A percentile compares a stretch with the other conserved stretches of the same genome.
Evolutionary conservation across 176 grass and related monocot genomes (phyloP).

Genomic region (Metroxylon sagu): DNA sequence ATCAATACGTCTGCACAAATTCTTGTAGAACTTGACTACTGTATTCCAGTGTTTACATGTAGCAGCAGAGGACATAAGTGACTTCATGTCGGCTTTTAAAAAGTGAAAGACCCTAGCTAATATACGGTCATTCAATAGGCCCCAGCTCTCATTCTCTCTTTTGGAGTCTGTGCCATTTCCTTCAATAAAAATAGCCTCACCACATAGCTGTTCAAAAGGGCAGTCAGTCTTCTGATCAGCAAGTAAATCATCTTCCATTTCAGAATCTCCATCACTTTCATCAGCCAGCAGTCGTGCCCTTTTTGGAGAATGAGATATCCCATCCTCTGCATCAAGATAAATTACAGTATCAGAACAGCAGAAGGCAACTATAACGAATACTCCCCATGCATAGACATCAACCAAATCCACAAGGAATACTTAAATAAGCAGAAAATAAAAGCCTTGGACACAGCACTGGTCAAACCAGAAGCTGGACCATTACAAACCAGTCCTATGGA

Average conservation of each 20-base stretch:
- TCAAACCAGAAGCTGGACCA: no score
- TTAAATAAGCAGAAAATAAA: no score
- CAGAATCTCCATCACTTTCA: constrained; percentile 53
- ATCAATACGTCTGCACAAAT: constrained; percentile 53
- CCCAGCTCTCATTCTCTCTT: constrained; percentile 49
- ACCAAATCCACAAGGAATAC: no score
- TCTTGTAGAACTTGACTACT: constrained; percentile 61
- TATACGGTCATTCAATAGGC: constrained; percentile 39
- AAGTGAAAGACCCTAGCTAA: constrained; percentile 91
- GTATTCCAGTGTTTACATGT: constrained; percentile 69
- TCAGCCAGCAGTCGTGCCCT: constrained; percentile 50
- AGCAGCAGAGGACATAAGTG: constrained; percentile 70
- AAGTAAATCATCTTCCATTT: constrained; percentile 58
- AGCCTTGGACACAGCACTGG: no score
- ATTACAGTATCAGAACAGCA: constrained; percentile 10
- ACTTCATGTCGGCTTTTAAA: constrained; percentile 71
- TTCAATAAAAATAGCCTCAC: constrained; percentile 30
- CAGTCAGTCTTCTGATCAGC: constrained; percentile 50
- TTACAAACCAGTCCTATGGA: no score
- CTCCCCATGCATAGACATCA: no score
- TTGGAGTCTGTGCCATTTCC: constrained; percentile 17
- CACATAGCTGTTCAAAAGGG: constrained; percentile 71
- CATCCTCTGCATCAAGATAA: constrained; percentile 54
- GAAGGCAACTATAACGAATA: constrained; percentile 4
- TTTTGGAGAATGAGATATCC: constrained; percentile 53